phyloP scores from a whole-genome alignment of 2,329 filamentous ascomycete species.

The Emmonsia crescens region DNA sequence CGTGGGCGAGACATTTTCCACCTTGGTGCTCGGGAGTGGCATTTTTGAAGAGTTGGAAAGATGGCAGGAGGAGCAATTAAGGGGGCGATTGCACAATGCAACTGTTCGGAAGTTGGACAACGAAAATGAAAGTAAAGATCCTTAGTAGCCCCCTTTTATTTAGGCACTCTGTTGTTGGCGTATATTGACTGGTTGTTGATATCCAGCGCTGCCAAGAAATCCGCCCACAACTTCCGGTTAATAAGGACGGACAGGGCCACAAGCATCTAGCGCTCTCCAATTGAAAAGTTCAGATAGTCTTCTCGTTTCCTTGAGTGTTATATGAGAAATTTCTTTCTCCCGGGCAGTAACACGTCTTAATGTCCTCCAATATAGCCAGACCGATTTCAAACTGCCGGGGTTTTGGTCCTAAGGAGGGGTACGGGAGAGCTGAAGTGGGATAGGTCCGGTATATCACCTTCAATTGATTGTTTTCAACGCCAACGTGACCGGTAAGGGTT shows the following conservation, averaged over 20 bases:
- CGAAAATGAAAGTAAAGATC: not conserved
- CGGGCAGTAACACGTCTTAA: not conserved
- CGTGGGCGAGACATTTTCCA: conserved; percentile 24
- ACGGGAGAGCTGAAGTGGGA: not conserved
- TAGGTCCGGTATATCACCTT: not conserved
- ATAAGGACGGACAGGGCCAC: not conserved
- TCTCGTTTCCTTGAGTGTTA: too few species aligned
- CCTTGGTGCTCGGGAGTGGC: conserved; percentile 14
- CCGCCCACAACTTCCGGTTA: not conserved
- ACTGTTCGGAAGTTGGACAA: not conserved
- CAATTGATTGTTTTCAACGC: not conserved
- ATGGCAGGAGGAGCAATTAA: not conserved
- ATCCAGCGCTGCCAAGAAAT: not conserved
- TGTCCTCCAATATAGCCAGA: not conserved
- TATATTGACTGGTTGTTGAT: not conserved
- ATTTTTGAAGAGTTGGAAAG: not conserved
- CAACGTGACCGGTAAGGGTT: not conserved
- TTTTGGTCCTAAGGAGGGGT: not conserved
- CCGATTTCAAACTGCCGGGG: not conserved
- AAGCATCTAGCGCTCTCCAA: not conserved
- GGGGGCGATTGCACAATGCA: not conserved
- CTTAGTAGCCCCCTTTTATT: not conserved
- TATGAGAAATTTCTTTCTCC: not conserved
- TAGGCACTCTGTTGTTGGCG: not conserved
- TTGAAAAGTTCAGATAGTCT: not conserved